phyloP scores from a whole-genome alignment of 495 filamentous ascomycete genomes.

The Penicillium crystallinum region DNA sequence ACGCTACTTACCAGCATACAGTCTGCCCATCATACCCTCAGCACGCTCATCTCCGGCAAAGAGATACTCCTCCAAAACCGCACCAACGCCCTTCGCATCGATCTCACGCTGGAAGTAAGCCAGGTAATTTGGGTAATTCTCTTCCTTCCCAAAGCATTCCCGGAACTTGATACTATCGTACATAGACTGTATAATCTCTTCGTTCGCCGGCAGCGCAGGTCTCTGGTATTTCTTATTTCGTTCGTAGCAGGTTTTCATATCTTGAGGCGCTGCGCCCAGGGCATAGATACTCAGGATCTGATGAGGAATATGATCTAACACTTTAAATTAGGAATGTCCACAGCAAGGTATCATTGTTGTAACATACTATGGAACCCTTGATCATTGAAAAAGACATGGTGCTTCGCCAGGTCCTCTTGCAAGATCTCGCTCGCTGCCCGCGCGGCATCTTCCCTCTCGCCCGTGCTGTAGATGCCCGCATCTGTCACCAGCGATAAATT shows the following conservation, averaged over 20 bases:
- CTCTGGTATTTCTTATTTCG: constrained; percentile 60
- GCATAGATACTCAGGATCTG: constrained; percentile 70
- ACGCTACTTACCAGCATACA: constrained; percentile 46
- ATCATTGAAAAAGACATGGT: constrained; percentile 76
- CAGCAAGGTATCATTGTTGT: too few species aligned
- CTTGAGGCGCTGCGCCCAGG: constrained; percentile 56
- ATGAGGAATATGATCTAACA: constrained; percentile 61
- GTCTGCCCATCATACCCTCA: constrained; percentile 55
- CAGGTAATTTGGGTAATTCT: constrained; percentile 64
- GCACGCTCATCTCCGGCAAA: constrained; percentile 57
- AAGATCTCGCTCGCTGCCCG: constrained; percentile 57
- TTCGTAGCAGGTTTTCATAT: constrained; percentile 55
- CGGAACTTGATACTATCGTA: constrained; percentile 46
- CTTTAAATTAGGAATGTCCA: background rate
- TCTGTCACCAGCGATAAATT: constrained; percentile 49
- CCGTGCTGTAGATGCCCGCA: constrained; percentile 51
- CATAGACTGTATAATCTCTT: constrained; percentile 46
- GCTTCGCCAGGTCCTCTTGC: constrained; percentile 65
- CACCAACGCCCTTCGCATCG: constrained; percentile 50
- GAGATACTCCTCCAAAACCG: constrained; percentile 57
- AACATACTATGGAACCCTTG: constrained; percentile 61
- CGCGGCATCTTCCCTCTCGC: constrained; percentile 54
- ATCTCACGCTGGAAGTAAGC: constrained; percentile 71
- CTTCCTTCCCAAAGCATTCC: constrained; percentile 45
- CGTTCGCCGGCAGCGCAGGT: constrained; percentile 32